Evolutionary conservation across 2,329 filamentous ascomycete species (phyloP), one percentile per base, ranked within the genome.

Genomic region (Periconia sp.): DNA sequence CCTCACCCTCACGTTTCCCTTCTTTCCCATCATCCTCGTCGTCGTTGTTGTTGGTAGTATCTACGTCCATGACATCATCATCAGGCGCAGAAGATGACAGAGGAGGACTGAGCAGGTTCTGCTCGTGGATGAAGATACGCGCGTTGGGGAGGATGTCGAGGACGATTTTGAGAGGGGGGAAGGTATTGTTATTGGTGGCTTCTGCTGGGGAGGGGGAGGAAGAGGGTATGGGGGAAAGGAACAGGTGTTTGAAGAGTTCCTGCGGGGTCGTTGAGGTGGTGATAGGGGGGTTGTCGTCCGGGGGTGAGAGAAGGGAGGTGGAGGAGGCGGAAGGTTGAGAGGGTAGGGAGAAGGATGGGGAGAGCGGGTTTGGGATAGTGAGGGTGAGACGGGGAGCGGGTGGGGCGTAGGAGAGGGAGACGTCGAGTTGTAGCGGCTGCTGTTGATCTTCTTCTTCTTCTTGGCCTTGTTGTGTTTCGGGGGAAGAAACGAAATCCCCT

Each of bases 71-170:
- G 7, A 10, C 20, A 14, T n/a, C 42, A 45, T 15, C 20, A 14
- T 17, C 5, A 42, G 41, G 18, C 11, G n/a, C 17, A 42, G 41
- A 18, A 42, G 41, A 3, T 9, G 41, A 3, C 7, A n/a, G n/a
- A 19, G 35, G 6, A 40, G 6, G 19, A 15, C 83, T 64, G 5
- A 84, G n/a, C n/a, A n/a, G 64, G 57, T 88, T 87, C 60, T 88
- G 83, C 20, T 82, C 79, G 2, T 79, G 72, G 35, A 90, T 76
- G 17, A 81, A 76, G 3, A 89, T 78, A 14, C 81, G 76, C 5
- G 82, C 87, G 52, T 87, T 85, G 35, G 81, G 76, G 18, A 82
- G 77, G 17, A 90, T 81, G 60, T 85, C 83, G 13, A 89, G 62
- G 23, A 79, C 79, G 20, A 89, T 73, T 54, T 81, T 81, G 27